Percentiles rank a stretch among this genome's conserved stretches.
These are phyloP conservation scores for Plasmodium vinckei DNA, from an alignment of 169 alveolate genomes.

Conservation along the genomic window DNA sequence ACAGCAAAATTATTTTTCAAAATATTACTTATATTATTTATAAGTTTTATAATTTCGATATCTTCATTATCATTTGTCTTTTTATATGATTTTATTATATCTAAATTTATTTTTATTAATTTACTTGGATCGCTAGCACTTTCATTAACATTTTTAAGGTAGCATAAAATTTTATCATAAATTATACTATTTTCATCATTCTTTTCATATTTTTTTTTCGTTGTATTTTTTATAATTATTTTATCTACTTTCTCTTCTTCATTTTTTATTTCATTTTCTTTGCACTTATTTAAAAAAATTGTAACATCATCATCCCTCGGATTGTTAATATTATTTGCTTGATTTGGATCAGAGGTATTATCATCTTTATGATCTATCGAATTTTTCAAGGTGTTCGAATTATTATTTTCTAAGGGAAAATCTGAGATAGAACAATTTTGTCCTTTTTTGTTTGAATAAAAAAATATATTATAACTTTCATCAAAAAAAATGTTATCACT, in stretches of 20 bases:
- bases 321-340: neutral
- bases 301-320: neutral
- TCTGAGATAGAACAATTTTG: too few relatives aligned
- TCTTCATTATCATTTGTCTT: neutral
- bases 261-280: slow-evolving; percentile 19
- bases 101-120: slow-evolving; percentile 14
- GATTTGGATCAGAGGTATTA: neutral
- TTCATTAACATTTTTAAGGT: slow-evolving; percentile 8
- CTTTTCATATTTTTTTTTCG: neutral
- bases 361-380: neutral
- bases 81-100: neutral
- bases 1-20: slow-evolving; percentile 26
- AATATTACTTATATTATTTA: slow-evolving; percentile 27
- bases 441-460: slow-evolving; percentile 28
- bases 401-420: too few relatives aligned
- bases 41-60: neutral
- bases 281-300: slow-evolving; percentile 13
- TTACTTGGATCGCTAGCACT: slow-evolving; percentile 9
- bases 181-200: neutral
- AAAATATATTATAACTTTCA: slow-evolving; percentile 49
- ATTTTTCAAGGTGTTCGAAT: neutral
- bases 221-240: neutral
- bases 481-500: slow-evolving; percentile 32
- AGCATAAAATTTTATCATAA: slow-evolving; percentile 7
- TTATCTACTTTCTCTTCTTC: neutral